Conservation (phyloP, 2,329 filamentous ascomycete species). For the Fusarium abutilonis region DNA sequence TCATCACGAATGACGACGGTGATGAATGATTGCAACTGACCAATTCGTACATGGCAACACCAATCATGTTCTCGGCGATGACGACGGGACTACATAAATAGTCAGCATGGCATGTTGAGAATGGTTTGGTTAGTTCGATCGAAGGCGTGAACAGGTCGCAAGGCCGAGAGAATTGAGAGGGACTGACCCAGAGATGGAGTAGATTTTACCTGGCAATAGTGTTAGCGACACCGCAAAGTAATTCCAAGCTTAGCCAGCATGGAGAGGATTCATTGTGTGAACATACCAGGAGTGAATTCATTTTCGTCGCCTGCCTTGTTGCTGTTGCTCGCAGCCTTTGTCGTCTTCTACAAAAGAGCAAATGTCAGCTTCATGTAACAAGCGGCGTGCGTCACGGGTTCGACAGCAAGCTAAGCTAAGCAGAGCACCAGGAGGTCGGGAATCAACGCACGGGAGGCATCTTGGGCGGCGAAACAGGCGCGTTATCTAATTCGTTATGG, state of each 20-base stretch:
- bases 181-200: conserved; percentile 70
- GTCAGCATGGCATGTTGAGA: conserved; percentile 46
- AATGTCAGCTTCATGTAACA: conserved; percentile 32
- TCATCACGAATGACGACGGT: conserved; percentile 8
- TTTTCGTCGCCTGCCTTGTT: conserved; percentile 50
- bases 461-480: conserved; percentile 52
- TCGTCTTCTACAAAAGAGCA: conserved; percentile 35
- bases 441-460: conserved; percentile 66
- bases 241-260: conserved; percentile 8
- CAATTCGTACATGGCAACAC: conserved; percentile 99
- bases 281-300: conserved; percentile 54
- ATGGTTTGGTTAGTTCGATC: conserved; percentile 8
- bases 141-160: conserved; percentile 5
- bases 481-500: conserved; percentile 40
- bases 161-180: conserved; percentile 5
- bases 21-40: conserved; percentile 60
- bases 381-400: conserved; percentile 27
- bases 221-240: conserved; percentile 42
- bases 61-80: conserved; percentile 97
- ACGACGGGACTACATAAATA: conserved; percentile 77
- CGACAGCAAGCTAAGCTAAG: conserved; percentile 4
- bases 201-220: conserved; percentile 64
- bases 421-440: conserved; percentile 31
- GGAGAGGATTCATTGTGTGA: conserved; percentile 2
- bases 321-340: conserved; percentile 45